phyloP scores from a whole-genome alignment of 2,329 filamentous ascomycete genomes.

The Cladophialophora chaetospira region DNA sequence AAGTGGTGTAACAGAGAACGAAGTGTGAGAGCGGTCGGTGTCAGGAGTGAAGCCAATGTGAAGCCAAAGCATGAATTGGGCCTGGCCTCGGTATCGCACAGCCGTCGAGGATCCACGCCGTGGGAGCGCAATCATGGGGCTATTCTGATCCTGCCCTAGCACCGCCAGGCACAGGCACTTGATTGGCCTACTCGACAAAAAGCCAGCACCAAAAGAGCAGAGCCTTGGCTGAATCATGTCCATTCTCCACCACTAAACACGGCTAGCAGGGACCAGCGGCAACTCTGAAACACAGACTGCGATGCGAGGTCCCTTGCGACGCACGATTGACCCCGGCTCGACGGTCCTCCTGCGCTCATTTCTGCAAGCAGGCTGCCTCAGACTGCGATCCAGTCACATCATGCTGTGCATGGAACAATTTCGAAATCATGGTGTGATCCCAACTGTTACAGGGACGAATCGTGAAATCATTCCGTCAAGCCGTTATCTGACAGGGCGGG shows the following conservation, averaged over 20 bases:
- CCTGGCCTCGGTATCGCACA: slow-evolving; percentile 3
- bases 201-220: not conserved
- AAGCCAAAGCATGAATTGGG: slow-evolving; percentile 2
- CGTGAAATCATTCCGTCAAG: not conserved
- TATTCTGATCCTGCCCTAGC: slow-evolving; percentile 4
- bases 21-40: slow-evolving; percentile 9
- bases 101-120: not conserved
- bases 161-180: slow-evolving; percentile 1
- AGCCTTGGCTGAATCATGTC: slow-evolving; percentile 4
- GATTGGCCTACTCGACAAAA: slow-evolving; percentile 12
- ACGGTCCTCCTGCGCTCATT: slow-evolving; percentile 14
- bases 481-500: not conserved
- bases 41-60: slow-evolving; percentile 13
- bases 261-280: slow-evolving; percentile 13
- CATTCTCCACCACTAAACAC: slow-evolving; percentile 8
- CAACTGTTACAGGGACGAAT: slow-evolving; percentile 3
- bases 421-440: slow-evolving; percentile 12
- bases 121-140: not conserved
- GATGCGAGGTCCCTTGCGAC: not conserved
- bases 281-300: slow-evolving; percentile 23
- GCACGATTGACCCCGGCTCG: not conserved
- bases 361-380: not conserved
- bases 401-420: not conserved
- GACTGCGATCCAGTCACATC: not conserved
- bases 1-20: slow-evolving; percentile 16